Base-by-base conservation (phyloP, 805 yeast genomes). In the Kazachstania kunashirensis region DNA sequence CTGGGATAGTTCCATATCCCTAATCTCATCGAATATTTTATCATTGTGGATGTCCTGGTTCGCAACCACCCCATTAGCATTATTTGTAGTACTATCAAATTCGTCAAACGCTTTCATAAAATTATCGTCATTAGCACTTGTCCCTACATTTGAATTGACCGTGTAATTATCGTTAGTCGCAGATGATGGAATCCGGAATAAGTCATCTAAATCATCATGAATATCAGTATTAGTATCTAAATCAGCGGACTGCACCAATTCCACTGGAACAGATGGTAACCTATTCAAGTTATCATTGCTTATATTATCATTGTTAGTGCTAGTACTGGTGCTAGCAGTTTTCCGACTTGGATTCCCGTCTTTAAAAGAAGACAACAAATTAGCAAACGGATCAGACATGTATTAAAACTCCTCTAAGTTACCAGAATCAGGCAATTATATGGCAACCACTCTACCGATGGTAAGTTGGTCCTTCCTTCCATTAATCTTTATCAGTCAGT, bases 351-450 rank as follows among this genome's bases (percentile, higher is more conserved):
- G 6, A 24, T 31, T 21, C 14, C 25, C 46, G 5, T 46, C 45
- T 31, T 54, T 50, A 16, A 59, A 59, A 7, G 61, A 50, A 20
- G 53, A 48, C 37, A 68, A 49, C 19, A 68, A 52, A 42, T 63
- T 61, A 2, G 73, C 72, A 61, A 68, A 68, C 16, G 68, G 57
- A 44, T 68, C 73, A n/a, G 49, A 30, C 52, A 48, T 48, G 4
- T 12, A 17, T 10, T 6, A n/a, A n/a, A n/a, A n/a, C n/a, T n/a
- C n/a, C n/a, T n/a, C n/a, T n/a, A n/a, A n/a, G n/a, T n/a, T n/a
- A n/a, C n/a, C n/a, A n/a, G n/a, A n/a, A n/a, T n/a, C n/a, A n/a
- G n/a, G n/a, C n/a, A n/a, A n/a, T n/a, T n/a, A n/a, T n/a, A n/a
- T n/a, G 10, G 7, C 27, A 24, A 24, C n/a, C 24, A 21, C 24